phyloP scores from a whole-genome alignment of 257 asterid species.

The Coffea canephora region DNA sequence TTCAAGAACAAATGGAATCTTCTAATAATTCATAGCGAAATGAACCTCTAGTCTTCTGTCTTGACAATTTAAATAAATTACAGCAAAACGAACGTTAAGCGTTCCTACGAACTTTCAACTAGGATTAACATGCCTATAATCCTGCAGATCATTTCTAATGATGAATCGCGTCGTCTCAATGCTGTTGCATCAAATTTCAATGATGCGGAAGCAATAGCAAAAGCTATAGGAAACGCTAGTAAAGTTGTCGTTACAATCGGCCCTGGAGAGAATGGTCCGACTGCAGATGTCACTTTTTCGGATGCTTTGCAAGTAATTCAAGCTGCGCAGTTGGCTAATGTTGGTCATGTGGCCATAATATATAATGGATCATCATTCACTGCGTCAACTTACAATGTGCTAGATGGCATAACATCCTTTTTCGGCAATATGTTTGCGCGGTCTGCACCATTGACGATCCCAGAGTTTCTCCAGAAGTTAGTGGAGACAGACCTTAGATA shows the following conservation, averaged over 20 bases:
- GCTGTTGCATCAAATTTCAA: constrained; percentile 72
- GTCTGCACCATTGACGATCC: constrained; percentile 58
- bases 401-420: constrained; percentile 81
- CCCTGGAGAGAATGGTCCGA: constrained; percentile 67
- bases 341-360: constrained; percentile 76
- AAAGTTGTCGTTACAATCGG: constrained; percentile 91
- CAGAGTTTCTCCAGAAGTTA: constrained; percentile 63
- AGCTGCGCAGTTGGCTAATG: constrained; percentile 85
- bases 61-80: not conserved
- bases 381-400: constrained; percentile 61
- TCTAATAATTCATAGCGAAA: not conserved
- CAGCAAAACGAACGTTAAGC: no score
- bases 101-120: no score
- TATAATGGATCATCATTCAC: constrained; percentile 51
- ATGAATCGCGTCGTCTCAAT: constrained; percentile 68
- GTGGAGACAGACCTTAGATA: constrained; percentile 71
- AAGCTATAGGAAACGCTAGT: constrained; percentile 88
- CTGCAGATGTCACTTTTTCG: constrained; percentile 48
- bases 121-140: not conserved
- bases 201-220: constrained; percentile 78
- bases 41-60: not conserved
- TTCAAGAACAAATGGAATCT: not conserved
- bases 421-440: constrained; percentile 69
- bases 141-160: constrained; percentile 65
- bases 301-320: constrained; percentile 79